A percentile compares a stretch with the other conserved stretches of the same genome.
These are phyloP conservation scores for Botrytis elliptica DNA, from an alignment of 2,329 filamentous ascomycete genomes.

Conservation along the genomic window DNA sequence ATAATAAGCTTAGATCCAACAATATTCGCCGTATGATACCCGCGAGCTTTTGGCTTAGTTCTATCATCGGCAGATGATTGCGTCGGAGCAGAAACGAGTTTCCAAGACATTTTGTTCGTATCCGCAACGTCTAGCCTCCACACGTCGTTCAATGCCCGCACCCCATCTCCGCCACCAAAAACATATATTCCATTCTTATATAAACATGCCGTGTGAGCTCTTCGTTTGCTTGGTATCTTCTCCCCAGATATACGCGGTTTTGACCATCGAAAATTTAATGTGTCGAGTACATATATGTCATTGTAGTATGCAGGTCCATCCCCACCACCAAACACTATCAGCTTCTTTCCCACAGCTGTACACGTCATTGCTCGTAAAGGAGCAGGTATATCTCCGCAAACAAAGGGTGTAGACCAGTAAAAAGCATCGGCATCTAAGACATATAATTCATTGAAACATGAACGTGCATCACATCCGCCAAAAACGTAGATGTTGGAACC, in stretches of 20 bases:
- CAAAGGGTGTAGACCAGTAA: conserved; percentile 65
- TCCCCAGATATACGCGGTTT: conserved; percentile 59
- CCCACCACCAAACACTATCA: conserved; percentile 68
- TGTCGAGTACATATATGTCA: conserved; percentile 70
- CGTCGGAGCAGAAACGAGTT: conserved; percentile 52
- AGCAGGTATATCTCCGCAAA: conserved; percentile 62
- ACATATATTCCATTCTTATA: conserved; percentile 71
- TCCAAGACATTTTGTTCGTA: conserved; percentile 66
- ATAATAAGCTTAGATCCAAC: conserved; percentile 71
- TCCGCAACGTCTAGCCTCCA: conserved; percentile 71
- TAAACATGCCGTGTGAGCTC: conserved; percentile 69
- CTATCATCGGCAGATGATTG: conserved; percentile 47
- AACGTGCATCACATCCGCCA: conserved; percentile 64
- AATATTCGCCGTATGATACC: conserved; percentile 73
- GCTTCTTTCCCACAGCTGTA: conserved; percentile 68
- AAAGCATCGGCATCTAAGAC: conserved; percentile 69
- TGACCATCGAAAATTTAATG: conserved; percentile 65
- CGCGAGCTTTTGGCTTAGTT: conserved; percentile 59
- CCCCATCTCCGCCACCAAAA: conserved; percentile 70
- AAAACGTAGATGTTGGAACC: conserved; percentile 68
- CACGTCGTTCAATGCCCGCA: conserved; percentile 68
- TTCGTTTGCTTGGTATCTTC: conserved; percentile 56
- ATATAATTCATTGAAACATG: conserved; percentile 69
- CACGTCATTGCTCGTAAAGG: conserved; percentile 70
- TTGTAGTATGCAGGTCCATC: conserved; percentile 72